Evolutionary conservation across 208 protist genomes (phyloP), one percentile per base, ranked within the genome.

Genomic region (Trypanosoma congolense): DNA sequence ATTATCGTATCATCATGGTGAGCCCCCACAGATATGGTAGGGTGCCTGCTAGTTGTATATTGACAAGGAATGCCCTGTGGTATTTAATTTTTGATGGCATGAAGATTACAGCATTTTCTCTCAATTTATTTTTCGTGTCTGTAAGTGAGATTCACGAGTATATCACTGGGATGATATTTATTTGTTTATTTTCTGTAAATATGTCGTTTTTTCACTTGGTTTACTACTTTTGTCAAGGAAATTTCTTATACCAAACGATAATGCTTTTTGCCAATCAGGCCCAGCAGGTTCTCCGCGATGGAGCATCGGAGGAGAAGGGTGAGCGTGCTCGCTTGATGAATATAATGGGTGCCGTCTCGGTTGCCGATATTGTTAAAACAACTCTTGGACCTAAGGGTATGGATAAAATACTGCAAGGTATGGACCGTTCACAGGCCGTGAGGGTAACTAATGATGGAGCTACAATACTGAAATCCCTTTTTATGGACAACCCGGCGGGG

Each of bases 301-400:
- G 90, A 45, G 87, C 86, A 16, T 87, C 75, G 10, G 91, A 97
- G 65, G 89, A 96, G 65, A 95, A 96, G 65, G 93, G 93, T 30
- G 89, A 97, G 70, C 77, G 89, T 31, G 91, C 90, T 5, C 77
- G 85, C n/a, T 71, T 97, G 21, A 90, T 91, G 76, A 93, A 95
- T 63, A 91, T 93, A 31, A 93, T 96, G 83, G 83, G 79, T 60
- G 84, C 87, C n/a, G 47, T 92, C 22, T 81, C 84, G 8, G 83
- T 94, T 21, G 90, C 96, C 28, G 98, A 99, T 66, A 88, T 99
- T 47, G 96, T 99, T 9, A 99, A 99, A 72, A 98, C 96, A 2
- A 99, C 98, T 2, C 80, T 99, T 14, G 99, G 99, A 30, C 99
- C 99, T 16, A 98, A 98, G 64, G 99, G 99, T 12, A 99, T 99